Evolutionary conservation across 176 grass and related monocot genomes (phyloP).

Genomic region (Carex pumila): DNA sequence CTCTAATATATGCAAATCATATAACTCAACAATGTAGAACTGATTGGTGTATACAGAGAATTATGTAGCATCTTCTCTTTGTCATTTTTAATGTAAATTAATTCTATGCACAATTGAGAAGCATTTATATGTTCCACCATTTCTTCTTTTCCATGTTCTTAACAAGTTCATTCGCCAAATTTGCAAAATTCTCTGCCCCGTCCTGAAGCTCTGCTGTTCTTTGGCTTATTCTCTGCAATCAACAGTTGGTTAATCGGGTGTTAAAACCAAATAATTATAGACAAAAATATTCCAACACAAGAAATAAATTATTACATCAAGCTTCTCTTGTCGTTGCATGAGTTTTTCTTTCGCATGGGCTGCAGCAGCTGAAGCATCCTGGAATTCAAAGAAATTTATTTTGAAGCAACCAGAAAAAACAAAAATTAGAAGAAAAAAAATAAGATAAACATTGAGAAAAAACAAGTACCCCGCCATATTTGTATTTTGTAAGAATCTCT

Average conservation of each 20-base stretch:
- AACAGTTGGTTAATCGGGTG: background rate
- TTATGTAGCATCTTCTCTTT: background rate
- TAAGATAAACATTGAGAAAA: background rate
- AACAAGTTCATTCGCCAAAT: constrained; percentile 55
- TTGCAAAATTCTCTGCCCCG: constrained; percentile 64
- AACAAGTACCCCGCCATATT: constrained; percentile 60
- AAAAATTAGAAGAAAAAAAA: background rate
- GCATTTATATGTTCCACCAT: constrained; percentile 77
- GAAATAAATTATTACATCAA: constrained; percentile 44
- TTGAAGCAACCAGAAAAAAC: background rate
- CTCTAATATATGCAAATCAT: background rate
- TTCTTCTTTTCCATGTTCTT: constrained; percentile 74
- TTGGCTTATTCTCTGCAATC: constrained; percentile 54
- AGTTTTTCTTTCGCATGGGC: constrained; percentile 81
- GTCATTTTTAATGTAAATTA: constrained; percentile 4
- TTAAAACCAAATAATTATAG: background rate
- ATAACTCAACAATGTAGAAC: background rate
- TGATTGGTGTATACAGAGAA: background rate
- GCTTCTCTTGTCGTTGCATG: constrained; percentile 70
- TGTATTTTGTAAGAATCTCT: constrained; percentile 91
- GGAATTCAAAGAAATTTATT: background rate
- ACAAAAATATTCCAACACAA: background rate
- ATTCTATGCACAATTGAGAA: constrained; percentile 4
- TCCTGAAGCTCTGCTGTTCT: constrained; percentile 71
- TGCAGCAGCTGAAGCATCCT: constrained; percentile 86